Evolutionary conservation across 805 yeast species (phyloP).

Genomic region (Candida sithepensis): DNA sequence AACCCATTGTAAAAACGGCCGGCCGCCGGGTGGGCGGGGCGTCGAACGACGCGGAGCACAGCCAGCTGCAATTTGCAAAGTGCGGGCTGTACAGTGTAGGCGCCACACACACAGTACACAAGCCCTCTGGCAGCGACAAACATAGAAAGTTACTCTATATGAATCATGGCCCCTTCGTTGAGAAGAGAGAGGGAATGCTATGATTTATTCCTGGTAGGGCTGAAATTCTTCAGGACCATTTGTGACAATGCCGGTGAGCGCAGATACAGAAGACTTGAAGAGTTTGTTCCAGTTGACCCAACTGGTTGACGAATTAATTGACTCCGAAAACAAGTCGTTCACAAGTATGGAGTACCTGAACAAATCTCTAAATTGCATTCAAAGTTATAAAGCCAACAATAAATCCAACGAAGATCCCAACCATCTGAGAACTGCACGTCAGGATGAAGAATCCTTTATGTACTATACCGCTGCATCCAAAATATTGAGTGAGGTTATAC

Average conservation of each 20-base stretch:
- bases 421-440: constrained; percentile 1
- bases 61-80: too few relatives aligned
- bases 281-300: constrained; percentile 12
- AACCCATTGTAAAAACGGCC: too few relatives aligned
- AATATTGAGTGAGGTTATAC: constrained; percentile 25
- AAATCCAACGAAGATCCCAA: constrained; percentile 3
- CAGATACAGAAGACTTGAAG: not conserved
- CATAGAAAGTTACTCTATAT: too few relatives aligned
- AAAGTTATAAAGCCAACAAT: constrained; percentile 17
- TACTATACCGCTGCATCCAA: constrained; percentile 26
- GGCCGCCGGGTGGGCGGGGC: too few relatives aligned
- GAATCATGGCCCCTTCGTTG: too few relatives aligned
- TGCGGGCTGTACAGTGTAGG: too few relatives aligned
- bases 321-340: not conserved
- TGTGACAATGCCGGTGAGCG: not conserved
- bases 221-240: not conserved
- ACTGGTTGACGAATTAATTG: constrained; percentile 15
- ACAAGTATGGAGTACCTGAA: constrained; percentile 17
- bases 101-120: too few relatives aligned
- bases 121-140: too few relatives aligned
- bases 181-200: too few relatives aligned
- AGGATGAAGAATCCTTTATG: constrained; percentile 23
- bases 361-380: constrained; percentile 27
- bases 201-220: not conserved
- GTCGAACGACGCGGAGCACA: too few relatives aligned